Conservation (phyloP, 805 yeast genomes). For the Monosporozyma servazzii region DNA sequence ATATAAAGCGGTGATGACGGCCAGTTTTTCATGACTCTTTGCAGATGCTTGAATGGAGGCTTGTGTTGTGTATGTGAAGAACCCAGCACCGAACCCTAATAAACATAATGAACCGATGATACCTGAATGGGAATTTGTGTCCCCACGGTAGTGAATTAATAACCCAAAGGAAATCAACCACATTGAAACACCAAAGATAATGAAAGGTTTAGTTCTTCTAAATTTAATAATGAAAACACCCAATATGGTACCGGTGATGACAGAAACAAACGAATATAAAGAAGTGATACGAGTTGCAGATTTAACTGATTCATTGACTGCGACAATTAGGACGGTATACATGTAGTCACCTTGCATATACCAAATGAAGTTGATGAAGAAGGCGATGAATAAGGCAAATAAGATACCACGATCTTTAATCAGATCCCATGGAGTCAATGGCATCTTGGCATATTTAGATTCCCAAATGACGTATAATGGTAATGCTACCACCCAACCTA, state of each 20-base stretch:
- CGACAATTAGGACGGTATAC: constrained; percentile 57
- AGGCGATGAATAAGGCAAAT: constrained; percentile 54
- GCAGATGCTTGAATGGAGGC: constrained; percentile 53
- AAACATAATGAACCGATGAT: constrained; percentile 58
- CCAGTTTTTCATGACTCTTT: constrained; percentile 53
- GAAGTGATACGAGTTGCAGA: constrained; percentile 60
- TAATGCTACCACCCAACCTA: constrained; percentile 54
- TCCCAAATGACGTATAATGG: constrained; percentile 56
- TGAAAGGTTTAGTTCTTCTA: constrained; percentile 49
- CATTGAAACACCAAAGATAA: constrained; percentile 46
- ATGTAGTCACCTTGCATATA: constrained; percentile 62
- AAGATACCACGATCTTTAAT: constrained; percentile 64
- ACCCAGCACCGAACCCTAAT: constrained; percentile 66
- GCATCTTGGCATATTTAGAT: constrained; percentile 42
- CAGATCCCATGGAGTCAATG: constrained; percentile 50
- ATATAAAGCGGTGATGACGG: constrained; percentile 50
- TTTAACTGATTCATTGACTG: constrained; percentile 45
- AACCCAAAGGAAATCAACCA: constrained; percentile 60
- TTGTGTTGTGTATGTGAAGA: constrained; percentile 58
- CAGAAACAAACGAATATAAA: constrained; percentile 56
- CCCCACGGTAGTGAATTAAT: constrained; percentile 44
- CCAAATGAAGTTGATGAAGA: constrained; percentile 52
- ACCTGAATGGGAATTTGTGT: constrained; percentile 44
- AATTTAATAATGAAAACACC: constrained; percentile 43
- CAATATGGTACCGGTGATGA: constrained; percentile 47